Evolutionary conservation across 495 filamentous ascomycete species (phyloP), one percentile per base, ranked within the genome.

Genomic region (Acidiella bohemica): DNA sequence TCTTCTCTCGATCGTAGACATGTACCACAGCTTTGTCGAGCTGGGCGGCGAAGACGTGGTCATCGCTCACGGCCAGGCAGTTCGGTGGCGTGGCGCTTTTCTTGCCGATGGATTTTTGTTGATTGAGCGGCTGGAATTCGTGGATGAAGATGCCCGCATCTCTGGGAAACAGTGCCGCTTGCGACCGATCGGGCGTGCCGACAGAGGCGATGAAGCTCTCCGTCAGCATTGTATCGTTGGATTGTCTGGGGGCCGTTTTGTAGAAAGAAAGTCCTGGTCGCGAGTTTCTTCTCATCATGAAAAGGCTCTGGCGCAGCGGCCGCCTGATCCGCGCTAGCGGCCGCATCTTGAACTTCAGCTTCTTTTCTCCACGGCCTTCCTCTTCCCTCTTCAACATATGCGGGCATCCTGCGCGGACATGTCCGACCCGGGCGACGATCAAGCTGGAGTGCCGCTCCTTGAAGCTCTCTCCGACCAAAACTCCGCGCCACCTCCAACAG

Each of bases 31-130:
- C 84, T 59, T 95, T 96, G 26, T 84, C 86, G 11, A 74, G 70
- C 55, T 97, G 90, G 6, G 81, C 88, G 2, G 88, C 76, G 53
- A 92, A 97, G 24, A 96, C 69, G 56, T 97, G 90, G 16, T 78
- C 77, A 27, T 75, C 67, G 55, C 72, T 94, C 42, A 84, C 71
- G 22, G 83, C 90, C 19, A 97, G 62, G 46, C 82, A 78, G 59
- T 86, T 83, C 32, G 70, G 63, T 17, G 76, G 65, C 6, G 80
- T 78, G 23, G 83, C 84, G 63, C 81, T 93, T 65, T 93, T 94
- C 71, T 94, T 96, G 71, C 93, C 92, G 46, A 74, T 73, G 43
- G 71, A 68, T 53, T 76, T 78, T 47, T 81, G 68, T 5, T 72
- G 67, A 40, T 76, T 70, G 33, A 74, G 65, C 33, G 87, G 81